Percentiles rank a stretch among this genome's conserved stretches.
phyloP scores from a whole-genome alignment of 1,284 basidiomycete genomes.

The Cryptococcus amylolentus region DNA sequence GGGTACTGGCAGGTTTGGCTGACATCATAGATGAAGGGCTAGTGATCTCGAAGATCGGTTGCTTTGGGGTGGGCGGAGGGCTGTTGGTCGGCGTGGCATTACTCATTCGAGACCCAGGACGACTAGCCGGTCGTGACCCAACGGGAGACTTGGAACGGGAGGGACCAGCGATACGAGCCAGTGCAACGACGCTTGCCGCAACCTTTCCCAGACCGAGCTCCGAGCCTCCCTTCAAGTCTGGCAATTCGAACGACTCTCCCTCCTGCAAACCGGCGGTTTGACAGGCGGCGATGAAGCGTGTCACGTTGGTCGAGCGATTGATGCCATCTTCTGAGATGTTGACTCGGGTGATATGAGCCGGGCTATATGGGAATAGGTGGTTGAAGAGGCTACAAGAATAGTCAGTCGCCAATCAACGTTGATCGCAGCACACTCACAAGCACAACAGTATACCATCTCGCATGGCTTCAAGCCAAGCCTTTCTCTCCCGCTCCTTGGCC shows the following conservation, averaged over 20 bases:
- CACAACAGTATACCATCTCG: slow-evolving; percentile 80
- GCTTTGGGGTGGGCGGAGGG: slow-evolving; percentile 5
- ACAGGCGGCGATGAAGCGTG: slow-evolving; percentile 39
- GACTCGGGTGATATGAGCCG: slow-evolving; percentile 34
- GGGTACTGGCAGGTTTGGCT: not conserved
- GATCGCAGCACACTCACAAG: slow-evolving; percentile 60
- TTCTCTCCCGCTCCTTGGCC: slow-evolving; percentile 68
- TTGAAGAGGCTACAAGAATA: slow-evolving; percentile 28
- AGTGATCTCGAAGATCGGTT: not conserved
- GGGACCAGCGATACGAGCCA: slow-evolving; percentile 59
- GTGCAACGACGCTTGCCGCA: slow-evolving; percentile 58
- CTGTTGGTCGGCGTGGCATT: slow-evolving; percentile 2
- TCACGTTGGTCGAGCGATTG: slow-evolving; percentile 32
- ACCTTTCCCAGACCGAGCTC: slow-evolving; percentile 32
- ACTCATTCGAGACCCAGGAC: slow-evolving; percentile 13
- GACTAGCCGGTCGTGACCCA: slow-evolving; percentile 10
- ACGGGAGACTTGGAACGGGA: slow-evolving; percentile 10
- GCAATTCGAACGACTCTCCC: slow-evolving; percentile 31
- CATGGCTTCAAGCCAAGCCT: slow-evolving; percentile 67
- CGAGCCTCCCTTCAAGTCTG: slow-evolving; percentile 31
- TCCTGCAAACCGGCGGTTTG: slow-evolving; percentile 26
- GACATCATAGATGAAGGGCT: not conserved
- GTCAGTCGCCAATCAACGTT: not conserved
- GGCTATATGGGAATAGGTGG: slow-evolving; percentile 35
- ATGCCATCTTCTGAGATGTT: slow-evolving; percentile 38